Conservation (phyloP, 495 filamentous ascomycete genomes). For the Lasiosphaeriaceae sp. region DNA sequence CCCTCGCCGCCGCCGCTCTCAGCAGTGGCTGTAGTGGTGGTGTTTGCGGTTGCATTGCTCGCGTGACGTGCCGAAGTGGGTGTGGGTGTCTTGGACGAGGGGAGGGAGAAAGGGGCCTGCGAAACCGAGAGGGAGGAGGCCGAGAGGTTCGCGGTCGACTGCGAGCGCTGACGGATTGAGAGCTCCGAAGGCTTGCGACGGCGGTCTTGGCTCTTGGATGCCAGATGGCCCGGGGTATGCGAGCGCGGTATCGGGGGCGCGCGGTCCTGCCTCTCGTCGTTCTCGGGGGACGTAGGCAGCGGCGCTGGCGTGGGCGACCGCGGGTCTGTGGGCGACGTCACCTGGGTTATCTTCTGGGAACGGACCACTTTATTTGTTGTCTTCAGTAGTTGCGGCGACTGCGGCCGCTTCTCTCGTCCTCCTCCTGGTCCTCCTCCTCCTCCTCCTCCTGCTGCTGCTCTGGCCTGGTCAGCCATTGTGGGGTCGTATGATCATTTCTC, state of each 20-base stretch:
- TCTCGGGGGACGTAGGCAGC: conserved; percentile 1
- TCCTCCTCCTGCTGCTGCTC: conserved; percentile 18
- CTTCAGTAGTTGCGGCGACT: conserved; percentile 21
- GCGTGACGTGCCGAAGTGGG: conserved; percentile 25
- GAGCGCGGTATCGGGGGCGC: conserved; percentile 40
- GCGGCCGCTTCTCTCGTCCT: conserved; percentile 22
- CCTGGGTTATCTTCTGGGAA: conserved; percentile 37
- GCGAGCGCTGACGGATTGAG: conserved; percentile 46
- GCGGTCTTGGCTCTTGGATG: conserved; percentile 45
- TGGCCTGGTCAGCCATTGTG: conserved; percentile 38
- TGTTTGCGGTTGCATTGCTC: not conserved
- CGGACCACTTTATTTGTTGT: conserved; percentile 33
- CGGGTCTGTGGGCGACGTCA: conserved; percentile 28
- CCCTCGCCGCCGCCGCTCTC: conserved; percentile 7
- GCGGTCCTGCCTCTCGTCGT: conserved; percentile 25
- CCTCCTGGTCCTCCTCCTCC: no score
- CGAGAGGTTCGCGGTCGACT: conserved; percentile 32
- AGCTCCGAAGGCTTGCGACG: conserved; percentile 44
- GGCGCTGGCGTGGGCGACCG: conserved; percentile 7
- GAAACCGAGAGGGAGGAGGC: conserved; percentile 21
- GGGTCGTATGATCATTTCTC: conserved; percentile 28
- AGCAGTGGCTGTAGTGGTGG: not conserved
- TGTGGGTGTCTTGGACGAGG: conserved; percentile 28
- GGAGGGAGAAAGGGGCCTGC: conserved; percentile 22
- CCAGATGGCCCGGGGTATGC: conserved; percentile 53